Evolutionary conservation across 2,329 filamentous ascomycete genomes (phyloP).

Genomic region (Gnomoniopsis smithogilvyi): DNA sequence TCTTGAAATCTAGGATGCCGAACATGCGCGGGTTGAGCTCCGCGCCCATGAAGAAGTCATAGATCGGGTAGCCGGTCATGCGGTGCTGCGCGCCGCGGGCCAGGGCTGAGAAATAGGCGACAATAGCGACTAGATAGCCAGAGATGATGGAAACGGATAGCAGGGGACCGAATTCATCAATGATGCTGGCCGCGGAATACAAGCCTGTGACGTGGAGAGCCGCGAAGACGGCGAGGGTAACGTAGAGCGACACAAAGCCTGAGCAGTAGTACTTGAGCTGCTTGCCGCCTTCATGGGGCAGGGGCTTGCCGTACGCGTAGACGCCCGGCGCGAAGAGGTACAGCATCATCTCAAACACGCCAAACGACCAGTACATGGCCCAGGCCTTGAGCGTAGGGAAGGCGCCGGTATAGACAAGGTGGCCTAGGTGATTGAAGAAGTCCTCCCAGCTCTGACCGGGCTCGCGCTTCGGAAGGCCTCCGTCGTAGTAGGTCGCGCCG

Average conservation of each 20-base stretch:
- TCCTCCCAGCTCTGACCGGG: conserved; percentile 65
- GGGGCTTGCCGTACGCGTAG: conserved; percentile 81
- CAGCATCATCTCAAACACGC: conserved; percentile 76
- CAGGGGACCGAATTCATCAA: conserved; percentile 92
- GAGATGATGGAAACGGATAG: conserved; percentile 92
- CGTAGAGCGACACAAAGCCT: conserved; percentile 81
- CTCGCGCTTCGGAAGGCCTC: conserved; percentile 68
- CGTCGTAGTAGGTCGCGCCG: conserved; percentile 88
- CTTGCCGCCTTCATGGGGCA: conserved; percentile 77
- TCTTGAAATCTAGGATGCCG: conserved; percentile 83
- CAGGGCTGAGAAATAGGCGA: conserved; percentile 84
- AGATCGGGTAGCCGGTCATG: conserved; percentile 80
- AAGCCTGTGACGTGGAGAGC: conserved; percentile 75
- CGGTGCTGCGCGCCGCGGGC: conserved; percentile 80
- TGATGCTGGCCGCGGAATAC: conserved; percentile 86
- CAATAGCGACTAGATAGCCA: conserved; percentile 76
- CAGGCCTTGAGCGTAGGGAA: conserved; percentile 82
- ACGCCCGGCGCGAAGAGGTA: conserved; percentile 88
- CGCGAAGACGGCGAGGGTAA: conserved; percentile 70
- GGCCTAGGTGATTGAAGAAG: conserved; percentile 68
- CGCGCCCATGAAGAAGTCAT: conserved; percentile 90
- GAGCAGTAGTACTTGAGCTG: conserved; percentile 95
- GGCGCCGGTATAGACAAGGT: conserved; percentile 77
- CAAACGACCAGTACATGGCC: conserved; percentile 92
- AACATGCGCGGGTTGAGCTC: conserved; percentile 87